A percentile compares a stretch with the other conserved stretches of the same genome.
These are phyloP conservation scores for Gracilaria caudata DNA, from an alignment of 23 red algal genomes.

Conservation along the genomic window DNA sequence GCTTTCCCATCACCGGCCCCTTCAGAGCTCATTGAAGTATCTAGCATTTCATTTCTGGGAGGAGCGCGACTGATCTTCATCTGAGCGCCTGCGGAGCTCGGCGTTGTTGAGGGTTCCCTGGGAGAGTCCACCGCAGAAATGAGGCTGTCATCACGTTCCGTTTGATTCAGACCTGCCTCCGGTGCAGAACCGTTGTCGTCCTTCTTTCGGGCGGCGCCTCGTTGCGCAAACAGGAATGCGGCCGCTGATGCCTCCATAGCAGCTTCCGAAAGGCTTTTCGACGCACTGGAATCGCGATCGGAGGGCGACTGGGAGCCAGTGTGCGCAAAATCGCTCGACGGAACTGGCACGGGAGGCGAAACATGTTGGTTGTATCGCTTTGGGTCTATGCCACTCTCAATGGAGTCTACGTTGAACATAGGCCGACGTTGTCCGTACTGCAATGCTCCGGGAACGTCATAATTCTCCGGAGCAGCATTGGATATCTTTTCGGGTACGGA, in stretches of 20 bases:
- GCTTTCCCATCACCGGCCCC: not conserved
- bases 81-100: not conserved
- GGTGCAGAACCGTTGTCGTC: not conserved
- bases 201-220: not conserved
- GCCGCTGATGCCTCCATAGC: constrained; percentile 16
- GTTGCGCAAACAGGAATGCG: not conserved
- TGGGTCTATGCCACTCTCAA: constrained; percentile 50
- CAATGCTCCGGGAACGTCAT: constrained; percentile 12
- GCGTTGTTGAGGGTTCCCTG: not conserved
- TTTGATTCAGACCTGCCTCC: not conserved
- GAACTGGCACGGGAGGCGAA: not conserved
- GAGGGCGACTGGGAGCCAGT: not conserved
- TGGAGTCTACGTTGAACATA: constrained; percentile 16
- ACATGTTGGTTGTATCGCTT: constrained; percentile 22
- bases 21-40: not conserved
- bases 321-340: not conserved
- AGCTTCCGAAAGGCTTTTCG: constrained; percentile 5
- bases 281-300: not conserved
- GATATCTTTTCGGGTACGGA: not conserved
- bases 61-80: constrained; percentile 45
- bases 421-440: constrained; percentile 12
- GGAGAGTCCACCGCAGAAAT: not conserved
- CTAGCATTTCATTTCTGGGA: not conserved
- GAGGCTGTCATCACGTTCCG: not conserved
- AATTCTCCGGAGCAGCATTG: not conserved